phyloP scores from a whole-genome alignment of 2,329 filamentous ascomycete genomes.

The Beauveria scarabaeidicola region DNA sequence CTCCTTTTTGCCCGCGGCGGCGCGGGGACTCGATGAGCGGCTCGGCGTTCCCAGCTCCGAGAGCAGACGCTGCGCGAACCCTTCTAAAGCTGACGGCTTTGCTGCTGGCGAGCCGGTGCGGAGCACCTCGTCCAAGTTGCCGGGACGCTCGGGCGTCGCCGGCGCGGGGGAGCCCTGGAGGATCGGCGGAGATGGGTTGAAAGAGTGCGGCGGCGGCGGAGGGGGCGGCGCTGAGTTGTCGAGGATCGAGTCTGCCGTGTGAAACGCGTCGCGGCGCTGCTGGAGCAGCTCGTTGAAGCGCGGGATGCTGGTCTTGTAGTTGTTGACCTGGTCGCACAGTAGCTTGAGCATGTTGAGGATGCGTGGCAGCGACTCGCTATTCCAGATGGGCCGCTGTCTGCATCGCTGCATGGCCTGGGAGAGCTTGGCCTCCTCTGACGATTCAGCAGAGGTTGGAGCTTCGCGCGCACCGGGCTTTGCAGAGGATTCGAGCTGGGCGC shows the following conservation, averaged over 20 bases:
- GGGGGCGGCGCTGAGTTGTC: slow-evolving; percentile 22
- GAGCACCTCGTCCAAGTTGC: slow-evolving; percentile 33
- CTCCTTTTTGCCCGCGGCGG: slow-evolving; percentile 29
- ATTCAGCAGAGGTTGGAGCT: not conserved
- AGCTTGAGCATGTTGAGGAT: slow-evolving; percentile 50
- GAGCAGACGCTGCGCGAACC: slow-evolving; percentile 54
- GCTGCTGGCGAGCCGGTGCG: slow-evolving; percentile 44
- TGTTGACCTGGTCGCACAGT: slow-evolving; percentile 46
- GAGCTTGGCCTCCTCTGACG: slow-evolving; percentile 24
- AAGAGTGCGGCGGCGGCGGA: not conserved
- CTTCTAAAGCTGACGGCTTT: slow-evolving; percentile 47
- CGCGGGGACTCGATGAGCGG: slow-evolving; percentile 39
- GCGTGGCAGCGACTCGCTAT: slow-evolving; percentile 38
- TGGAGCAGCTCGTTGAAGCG: slow-evolving; percentile 66
- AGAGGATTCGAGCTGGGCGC: not conserved
- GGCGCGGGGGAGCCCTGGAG: slow-evolving; percentile 23
- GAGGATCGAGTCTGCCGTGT: slow-evolving; percentile 45
- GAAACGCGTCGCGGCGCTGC: slow-evolving; percentile 56
- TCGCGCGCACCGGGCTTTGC: not conserved
- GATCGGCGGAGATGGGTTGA: slow-evolving; percentile 10
- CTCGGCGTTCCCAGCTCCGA: slow-evolving; percentile 50
- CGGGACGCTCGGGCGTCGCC: slow-evolving; percentile 31
- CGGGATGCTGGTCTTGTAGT: slow-evolving; percentile 43
- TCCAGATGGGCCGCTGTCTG: slow-evolving; percentile 46
- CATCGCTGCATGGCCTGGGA: slow-evolving; percentile 42